Base-by-base conservation (phyloP, 768 basidiomycete species). In the Coprinopsis marcescibilis region DNA sequence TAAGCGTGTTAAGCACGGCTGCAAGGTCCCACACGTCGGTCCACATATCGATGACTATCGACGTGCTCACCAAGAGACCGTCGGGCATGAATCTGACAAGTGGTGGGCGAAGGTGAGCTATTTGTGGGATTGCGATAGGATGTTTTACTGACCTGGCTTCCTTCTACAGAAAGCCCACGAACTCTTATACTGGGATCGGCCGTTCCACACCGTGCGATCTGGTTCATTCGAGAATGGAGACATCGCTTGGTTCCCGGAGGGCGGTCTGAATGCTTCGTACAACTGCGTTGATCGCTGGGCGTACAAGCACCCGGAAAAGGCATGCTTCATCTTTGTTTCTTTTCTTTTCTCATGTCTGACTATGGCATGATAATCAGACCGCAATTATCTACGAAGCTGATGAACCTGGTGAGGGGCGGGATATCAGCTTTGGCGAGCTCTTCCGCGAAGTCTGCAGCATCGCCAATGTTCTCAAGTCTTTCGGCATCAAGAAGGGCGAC, bases 341-440 rank as follows among this genome's bases (percentile, higher is more conserved):
- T 25, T 47, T 32, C n/a, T 10, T 2, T 39, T 19, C 21, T 13
- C 24, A 24, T 43, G 23, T 44, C 21, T 41, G 35, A 40, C 29
- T 21, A 36, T 25, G 35, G 42, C 32, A 37, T n/a, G 21, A 23
- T 19, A 12, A 35, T 10, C 54, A 92, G 88, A 82, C 84, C 21
- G 95, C 95, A 23, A 96, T 98, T 67, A 93, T 98, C 65, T 99
- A 94, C 70, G 95, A 99, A 65, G 94, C 93, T 1, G 95, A 99
- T 58, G 95, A 99, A 63, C 87, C 93, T 1, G 81, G 76, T 46
- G 76, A 89, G 38, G 87, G 90, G 40, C 62, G 78, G 50, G 74
- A 84, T 38, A 73, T 98, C 62, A 72, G 83, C 19, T 99, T 88
- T 63, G 75, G 77, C 14, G 80, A 96, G 62, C 85, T 99, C 46